Percentiles rank a stretch among this genome's conserved stretches.
Conservation (phyloP, 805 yeast species). For the Candida sanyiensis region DNA sequence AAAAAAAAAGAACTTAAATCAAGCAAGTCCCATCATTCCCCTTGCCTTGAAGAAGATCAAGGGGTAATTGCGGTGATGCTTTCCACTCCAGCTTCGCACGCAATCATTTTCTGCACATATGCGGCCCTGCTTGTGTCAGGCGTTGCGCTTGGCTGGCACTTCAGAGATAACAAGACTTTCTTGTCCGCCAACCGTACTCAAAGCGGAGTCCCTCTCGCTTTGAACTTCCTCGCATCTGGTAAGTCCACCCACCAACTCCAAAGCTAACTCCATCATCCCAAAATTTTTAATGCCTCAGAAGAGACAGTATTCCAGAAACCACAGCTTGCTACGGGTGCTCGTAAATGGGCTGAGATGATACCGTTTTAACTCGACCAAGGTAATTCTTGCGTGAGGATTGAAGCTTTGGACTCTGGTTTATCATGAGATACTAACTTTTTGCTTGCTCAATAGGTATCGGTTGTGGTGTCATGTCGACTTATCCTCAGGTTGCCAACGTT, state of each 20-base stretch:
- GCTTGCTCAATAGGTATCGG: constrained; percentile 81
- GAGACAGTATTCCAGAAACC: constrained; percentile 13
- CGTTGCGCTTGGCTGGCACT: constrained; percentile 52
- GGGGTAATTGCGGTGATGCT: constrained; percentile 22
- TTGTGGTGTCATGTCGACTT: constrained; percentile 80
- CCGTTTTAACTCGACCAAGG: constrained; percentile 80
- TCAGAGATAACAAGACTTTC: constrained; percentile 49
- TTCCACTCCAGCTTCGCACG: constrained; percentile 53
- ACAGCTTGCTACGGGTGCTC: constrained; percentile 19
- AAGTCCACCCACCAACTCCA: constrained; percentile 33
- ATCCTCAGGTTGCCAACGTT: constrained; percentile 78
- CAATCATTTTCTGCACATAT: constrained; percentile 57
- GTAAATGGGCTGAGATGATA: constrained; percentile 60
- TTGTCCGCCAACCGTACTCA: constrained; percentile 78
- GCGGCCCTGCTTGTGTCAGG: constrained; percentile 51
- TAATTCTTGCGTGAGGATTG: constrained; percentile 72
- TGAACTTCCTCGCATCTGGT: constrained; percentile 90
- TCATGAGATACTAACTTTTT: constrained; percentile 10
- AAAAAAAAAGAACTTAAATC: neutral
- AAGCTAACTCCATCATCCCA: no score
- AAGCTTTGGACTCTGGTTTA: constrained; percentile 2
- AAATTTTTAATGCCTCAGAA: no score
- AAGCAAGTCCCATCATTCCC: neutral
- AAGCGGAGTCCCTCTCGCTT: constrained; percentile 70
- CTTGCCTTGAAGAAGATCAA: neutral